Conservation (phyloP, 148 eudicot genomes). For the Diospyros lotus region DNA sequence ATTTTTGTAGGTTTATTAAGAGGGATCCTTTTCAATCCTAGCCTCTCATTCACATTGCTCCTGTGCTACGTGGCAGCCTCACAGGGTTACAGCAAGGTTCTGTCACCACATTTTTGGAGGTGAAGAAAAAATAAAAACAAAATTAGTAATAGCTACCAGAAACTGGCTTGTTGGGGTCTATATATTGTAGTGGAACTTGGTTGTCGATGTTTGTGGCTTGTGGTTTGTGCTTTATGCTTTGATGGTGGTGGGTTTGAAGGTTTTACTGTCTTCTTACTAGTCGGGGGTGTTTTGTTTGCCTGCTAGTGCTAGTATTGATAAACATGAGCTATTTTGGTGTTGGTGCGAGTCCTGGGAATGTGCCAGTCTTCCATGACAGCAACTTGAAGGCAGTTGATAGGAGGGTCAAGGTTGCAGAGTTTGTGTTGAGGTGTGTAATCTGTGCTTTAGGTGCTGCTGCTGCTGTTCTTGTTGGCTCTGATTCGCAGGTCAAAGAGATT, state of each 20-base stretch:
- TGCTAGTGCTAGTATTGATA: neutral
- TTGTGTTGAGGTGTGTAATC: conserved; percentile 61
- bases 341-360: conserved; percentile 69
- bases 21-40: too few relatives aligned
- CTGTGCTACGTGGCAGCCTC: conserved; percentile 13
- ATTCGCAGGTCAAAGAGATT: conserved; percentile 62
- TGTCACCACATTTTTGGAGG: neutral
- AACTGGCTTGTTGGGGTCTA: conserved; percentile 14
- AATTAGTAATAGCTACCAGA: neutral
- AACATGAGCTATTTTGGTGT: conserved; percentile 57
- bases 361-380: conserved; percentile 50
- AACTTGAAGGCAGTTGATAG: conserved; percentile 46
- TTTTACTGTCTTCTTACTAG: neutral
- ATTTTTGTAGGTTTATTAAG: too few relatives aligned
- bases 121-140: neutral
- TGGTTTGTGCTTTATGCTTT: neutral
- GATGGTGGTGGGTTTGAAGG: neutral
- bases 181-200: conserved; percentile 21
- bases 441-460: conserved; percentile 53
- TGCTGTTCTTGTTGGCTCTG: conserved; percentile 58
- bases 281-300: neutral
- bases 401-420: conserved; percentile 61
- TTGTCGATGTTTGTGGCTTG: conserved; percentile 11
- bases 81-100: conserved; percentile 8
- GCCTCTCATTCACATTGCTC: too few relatives aligned